Base-by-base conservation (phyloP, 768 basidiomycete species). In the Podaxis sp. region DNA sequence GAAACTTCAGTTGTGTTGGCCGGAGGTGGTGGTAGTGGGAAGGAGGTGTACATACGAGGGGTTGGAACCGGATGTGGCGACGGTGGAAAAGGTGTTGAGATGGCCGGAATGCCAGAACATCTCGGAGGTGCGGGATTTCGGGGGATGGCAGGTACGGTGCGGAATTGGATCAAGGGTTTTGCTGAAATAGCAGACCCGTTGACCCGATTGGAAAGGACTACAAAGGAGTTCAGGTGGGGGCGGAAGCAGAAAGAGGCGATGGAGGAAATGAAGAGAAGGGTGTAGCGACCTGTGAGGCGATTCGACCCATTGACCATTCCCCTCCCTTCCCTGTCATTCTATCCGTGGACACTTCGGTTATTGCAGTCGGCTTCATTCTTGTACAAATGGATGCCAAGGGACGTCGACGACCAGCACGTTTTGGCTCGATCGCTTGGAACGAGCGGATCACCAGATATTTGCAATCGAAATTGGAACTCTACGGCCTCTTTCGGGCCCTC, bases 391-490 rank as follows among this genome's bases (percentile, higher is more conserved):
- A 60, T 40, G 46, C 15, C 60, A 71, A 15, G 71, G 66, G 64
- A 7, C 37, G 55, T 33, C 49, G 69, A 46, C 41, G 65, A 17
- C 74, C 71, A 1, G 70, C 73, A 0, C 64, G 68, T 0, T 82
- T 72, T 64, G 74, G 77, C 0, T 80, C 77, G 0, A 58, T 79
- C 0, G 56, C 76, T 2, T 67, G 73, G 60, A 78, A 71, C 55
- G 60, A 76, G 20, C 36, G 59, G 0, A 74, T 79, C 60, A 37
- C 67, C 0, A 48, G 69, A 6, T 80, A 75, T 61, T 79, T 76
- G n/a, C 41, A 44, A 4, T 13, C 17, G 0, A 80, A 81, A 52
- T 30, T 77, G 0, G 78, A 81, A 64, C 67, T 80, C 0, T 80
- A 74, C 64, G 74, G 78, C 4, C 41, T 79, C 0, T 78, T 68